phyloP scores from a whole-genome alignment of 139 green algal species.

The Chlamydomonas schloesseri region DNA sequence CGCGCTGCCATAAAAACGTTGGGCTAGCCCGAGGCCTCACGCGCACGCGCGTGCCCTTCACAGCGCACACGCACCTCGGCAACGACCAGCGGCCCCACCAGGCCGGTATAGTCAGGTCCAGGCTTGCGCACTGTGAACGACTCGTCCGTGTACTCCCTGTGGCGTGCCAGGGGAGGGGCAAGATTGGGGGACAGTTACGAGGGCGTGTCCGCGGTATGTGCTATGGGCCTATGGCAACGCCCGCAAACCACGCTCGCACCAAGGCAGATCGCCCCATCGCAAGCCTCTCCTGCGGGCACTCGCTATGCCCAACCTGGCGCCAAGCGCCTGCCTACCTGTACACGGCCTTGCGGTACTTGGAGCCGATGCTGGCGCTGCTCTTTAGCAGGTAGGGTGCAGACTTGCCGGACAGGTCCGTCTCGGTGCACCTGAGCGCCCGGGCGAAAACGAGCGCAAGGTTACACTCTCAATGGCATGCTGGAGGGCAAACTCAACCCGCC shows the following conservation, averaged over 20 bases:
- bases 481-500: too few species aligned
- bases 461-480: too few species aligned
- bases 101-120: background rate
- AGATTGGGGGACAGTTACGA: background rate
- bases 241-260: too few species aligned
- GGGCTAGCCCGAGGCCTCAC: too few species aligned
- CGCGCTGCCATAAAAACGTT: too few species aligned
- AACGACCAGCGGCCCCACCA: constrained; percentile 50
- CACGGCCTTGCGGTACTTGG: constrained; percentile 5
- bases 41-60: background rate
- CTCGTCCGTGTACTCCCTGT: constrained; percentile 61
- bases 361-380: background rate
- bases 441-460: background rate
- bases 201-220: too few species aligned
- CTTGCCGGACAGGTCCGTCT: background rate
- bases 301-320: too few species aligned
- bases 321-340: constrained; percentile 19
- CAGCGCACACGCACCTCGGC: background rate
- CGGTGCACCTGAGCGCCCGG: background rate
- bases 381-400: background rate
- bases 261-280: too few species aligned
- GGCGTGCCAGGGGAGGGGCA: background rate
- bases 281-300: too few species aligned
- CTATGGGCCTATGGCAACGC: too few species aligned
- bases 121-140: constrained; percentile 39